Base-by-base conservation (phyloP, 441 rosid genomes). In the Gossypium schwendimanii region DNA sequence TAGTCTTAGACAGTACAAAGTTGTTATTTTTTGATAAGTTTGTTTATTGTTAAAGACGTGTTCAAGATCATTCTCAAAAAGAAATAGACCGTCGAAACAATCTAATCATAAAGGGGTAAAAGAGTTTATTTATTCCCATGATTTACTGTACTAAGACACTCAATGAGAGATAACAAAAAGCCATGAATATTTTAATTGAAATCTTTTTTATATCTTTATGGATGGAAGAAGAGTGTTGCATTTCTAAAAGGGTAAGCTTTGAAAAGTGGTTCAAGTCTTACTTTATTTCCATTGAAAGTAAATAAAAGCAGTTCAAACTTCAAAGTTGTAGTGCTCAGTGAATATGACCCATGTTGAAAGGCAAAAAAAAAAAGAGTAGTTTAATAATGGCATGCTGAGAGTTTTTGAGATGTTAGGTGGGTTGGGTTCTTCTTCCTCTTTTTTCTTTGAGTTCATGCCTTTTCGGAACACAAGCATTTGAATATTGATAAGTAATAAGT, bases 1-100 rank as follows among this genome's bases (percentile, higher is more conserved):
- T 26, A 4, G 6, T 28, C 0, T 0, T 28, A 28, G 0, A 1
- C 0, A 28, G 0, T 28, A 4, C 0, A 0, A 4, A 0, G 0
- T 28, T 28, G 0, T 28, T 4, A 4, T 28, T 28, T 28, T 28
- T 0, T 4, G 0, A 28, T 28, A 4, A 28, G 0, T 1, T 4
- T 4, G 0, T 0, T 4, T 4, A 0, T 28, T 4, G 0, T 4
- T 28, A 4, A 28, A 28, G 6, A 28, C 1, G 1, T 28, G 0
- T 28, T 28, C 0, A 4, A 28, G 0, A 28, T 0, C 0, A 4
- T 0, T 28, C 33, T 28, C 0, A 28, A 28, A 28, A 3, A 28
- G 0, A 0, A 28, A 4, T 3, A 4, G 0, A 0, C 4, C 0
- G 1, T 3, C 1, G 4, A 28, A 3, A 4, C 0, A 4, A 28